Conservation (phyloP, 2,329 filamentous ascomycete genomes). For the Periconia sp. region DNA sequence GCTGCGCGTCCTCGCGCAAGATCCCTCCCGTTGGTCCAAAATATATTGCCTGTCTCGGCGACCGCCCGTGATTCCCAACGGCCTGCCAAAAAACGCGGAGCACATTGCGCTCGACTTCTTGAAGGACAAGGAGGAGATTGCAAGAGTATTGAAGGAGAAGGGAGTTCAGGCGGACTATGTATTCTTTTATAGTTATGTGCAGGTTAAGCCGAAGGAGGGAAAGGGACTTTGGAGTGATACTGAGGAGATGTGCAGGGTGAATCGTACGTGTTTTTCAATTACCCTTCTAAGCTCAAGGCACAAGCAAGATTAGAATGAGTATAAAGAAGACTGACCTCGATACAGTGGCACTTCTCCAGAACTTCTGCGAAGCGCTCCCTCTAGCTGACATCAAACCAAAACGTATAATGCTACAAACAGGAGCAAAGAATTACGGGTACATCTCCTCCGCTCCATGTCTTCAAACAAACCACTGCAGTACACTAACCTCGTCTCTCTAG, state of each 20-base stretch:
- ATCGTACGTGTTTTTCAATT: constrained; percentile 32
- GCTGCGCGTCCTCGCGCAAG: constrained; percentile 55
- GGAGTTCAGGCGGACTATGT: constrained; percentile 51
- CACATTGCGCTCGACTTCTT: constrained; percentile 53
- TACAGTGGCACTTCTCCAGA: constrained; percentile 49
- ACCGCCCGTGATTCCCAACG: constrained; percentile 50
- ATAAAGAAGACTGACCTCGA: constrained; percentile 6
- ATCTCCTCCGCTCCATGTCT: background rate
- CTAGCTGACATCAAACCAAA: constrained; percentile 52
- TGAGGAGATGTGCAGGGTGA: constrained; percentile 57
- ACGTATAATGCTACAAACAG: constrained; percentile 58
- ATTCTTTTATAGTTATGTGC: constrained; percentile 64
- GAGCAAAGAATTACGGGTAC: constrained; percentile 59
- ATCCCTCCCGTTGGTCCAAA: constrained; percentile 58
- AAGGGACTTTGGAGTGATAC: constrained; percentile 57
- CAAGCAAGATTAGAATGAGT: background rate
- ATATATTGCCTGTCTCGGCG: constrained; percentile 58
- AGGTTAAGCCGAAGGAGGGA: constrained; percentile 54
- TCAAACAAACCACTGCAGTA: background rate
- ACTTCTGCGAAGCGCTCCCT: constrained; percentile 55
- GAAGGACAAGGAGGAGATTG: constrained; percentile 45
- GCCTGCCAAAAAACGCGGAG: constrained; percentile 46
- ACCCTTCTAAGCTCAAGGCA: too few relatives aligned
- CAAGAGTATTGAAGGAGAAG: constrained; percentile 38
- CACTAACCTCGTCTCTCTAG: constrained; percentile 11